Percentiles rank a stretch among this genome's conserved stretches.
Evolutionary conservation across 2,329 filamentous ascomycete genomes (phyloP).

Genomic region (Phoma sp.): DNA sequence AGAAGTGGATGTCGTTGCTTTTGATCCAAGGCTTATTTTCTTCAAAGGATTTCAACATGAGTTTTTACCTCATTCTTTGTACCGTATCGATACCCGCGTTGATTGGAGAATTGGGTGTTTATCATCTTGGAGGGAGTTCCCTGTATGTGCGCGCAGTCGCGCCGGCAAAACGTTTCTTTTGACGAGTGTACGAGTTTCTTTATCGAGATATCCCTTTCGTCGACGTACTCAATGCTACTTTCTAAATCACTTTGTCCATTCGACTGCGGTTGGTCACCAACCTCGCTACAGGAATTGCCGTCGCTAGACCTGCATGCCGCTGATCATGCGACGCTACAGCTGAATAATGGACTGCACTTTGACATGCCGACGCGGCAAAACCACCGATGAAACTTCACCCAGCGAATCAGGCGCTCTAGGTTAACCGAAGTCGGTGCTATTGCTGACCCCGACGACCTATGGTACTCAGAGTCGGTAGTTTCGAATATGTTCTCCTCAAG

Average conservation of each 20-base stretch:
- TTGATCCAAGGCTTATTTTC: background rate
- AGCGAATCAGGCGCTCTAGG: background rate
- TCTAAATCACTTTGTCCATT: background rate
- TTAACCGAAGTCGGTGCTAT: too few relatives aligned
- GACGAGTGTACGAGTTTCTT: constrained; percentile 15
- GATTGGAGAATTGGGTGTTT: background rate
- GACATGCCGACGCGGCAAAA: constrained; percentile 1
- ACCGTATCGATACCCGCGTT: constrained; percentile 9
- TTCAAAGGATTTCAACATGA: background rate
- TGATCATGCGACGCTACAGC: constrained; percentile 2
- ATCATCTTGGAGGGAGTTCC: too few relatives aligned
- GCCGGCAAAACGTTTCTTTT: too few relatives aligned
- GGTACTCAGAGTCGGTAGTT: too few relatives aligned
- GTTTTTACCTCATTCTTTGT: background rate
- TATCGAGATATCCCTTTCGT: constrained; percentile 10
- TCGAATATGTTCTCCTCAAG: too few relatives aligned
- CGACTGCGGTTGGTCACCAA: background rate
- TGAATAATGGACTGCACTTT: background rate
- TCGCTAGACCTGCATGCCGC: background rate
- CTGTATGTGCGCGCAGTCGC: too few relatives aligned
- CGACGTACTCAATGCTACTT: constrained; percentile 17
- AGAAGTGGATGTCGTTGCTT: too few relatives aligned
- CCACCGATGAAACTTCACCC: background rate
- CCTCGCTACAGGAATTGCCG: constrained; percentile 1
- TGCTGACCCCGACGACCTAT: too few relatives aligned